Evolutionary conservation across 2,329 filamentous ascomycete species (phyloP).

Genomic region (Trichoderma sp.): DNA sequence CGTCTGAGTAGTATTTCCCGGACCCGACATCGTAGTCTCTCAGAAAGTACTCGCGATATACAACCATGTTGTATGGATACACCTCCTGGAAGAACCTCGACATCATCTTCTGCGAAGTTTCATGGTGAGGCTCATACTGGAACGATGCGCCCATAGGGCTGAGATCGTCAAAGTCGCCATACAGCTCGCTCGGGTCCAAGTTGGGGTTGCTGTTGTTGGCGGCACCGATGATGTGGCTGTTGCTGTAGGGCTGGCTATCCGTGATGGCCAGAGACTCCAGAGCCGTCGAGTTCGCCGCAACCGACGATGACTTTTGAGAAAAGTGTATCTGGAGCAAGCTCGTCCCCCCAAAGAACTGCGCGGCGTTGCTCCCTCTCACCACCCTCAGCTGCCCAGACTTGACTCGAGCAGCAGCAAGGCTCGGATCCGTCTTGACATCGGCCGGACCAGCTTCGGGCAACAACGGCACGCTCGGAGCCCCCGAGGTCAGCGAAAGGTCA

Average conservation of each 20-base stretch:
- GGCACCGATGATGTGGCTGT: background rate
- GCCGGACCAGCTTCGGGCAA: slow-evolving; percentile 5
- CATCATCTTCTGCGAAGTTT: slow-evolving; percentile 50
- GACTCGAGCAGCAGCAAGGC: slow-evolving; percentile 39
- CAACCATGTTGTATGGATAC: slow-evolving; percentile 53
- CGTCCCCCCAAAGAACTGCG: slow-evolving; percentile 53
- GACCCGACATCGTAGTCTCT: slow-evolving; percentile 51
- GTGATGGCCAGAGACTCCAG: slow-evolving; percentile 16
- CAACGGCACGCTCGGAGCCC: slow-evolving; percentile 29
- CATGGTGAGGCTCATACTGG: slow-evolving; percentile 48
- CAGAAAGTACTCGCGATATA: slow-evolving; percentile 55
- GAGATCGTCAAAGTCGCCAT: slow-evolving; percentile 28
- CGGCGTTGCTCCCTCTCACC: slow-evolving; percentile 44
- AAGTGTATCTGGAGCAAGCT: slow-evolving; percentile 49
- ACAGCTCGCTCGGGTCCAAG: background rate
- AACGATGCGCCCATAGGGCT: slow-evolving; percentile 34
- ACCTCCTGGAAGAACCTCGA: slow-evolving; percentile 51
- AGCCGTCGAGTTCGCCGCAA: slow-evolving; percentile 26
- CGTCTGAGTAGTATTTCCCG: slow-evolving; percentile 53
- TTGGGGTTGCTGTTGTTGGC: background rate
- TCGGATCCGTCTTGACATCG: slow-evolving; percentile 37
- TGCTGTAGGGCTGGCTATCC: background rate
- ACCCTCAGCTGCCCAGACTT: slow-evolving; percentile 44
- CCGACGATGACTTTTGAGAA: slow-evolving; percentile 36
- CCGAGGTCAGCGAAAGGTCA: slow-evolving; percentile 39